Conservation (phyloP, 257 asterid species). For the Vinca minor region DNA sequence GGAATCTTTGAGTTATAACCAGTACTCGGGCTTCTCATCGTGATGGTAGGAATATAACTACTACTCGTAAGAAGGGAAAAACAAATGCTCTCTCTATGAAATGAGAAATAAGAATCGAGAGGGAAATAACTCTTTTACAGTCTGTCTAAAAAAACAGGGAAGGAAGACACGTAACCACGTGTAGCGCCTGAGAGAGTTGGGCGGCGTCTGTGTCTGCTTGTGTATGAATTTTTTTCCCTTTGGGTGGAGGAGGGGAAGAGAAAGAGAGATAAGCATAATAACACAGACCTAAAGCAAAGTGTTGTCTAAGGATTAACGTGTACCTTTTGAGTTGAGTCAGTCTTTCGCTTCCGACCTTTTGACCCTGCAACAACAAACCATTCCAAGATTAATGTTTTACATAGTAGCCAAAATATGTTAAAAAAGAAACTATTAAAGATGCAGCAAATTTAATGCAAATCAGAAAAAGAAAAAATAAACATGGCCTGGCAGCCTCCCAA, state of each 20-base stretch:
- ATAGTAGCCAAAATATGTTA: neutral
- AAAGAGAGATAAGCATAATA: neutral
- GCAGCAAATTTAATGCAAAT: neutral
- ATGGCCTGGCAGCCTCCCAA: no score
- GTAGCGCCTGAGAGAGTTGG: neutral
- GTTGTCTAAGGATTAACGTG: neutral
- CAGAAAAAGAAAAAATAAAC: no score
- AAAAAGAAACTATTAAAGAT: neutral
- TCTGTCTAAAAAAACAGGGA: neutral
- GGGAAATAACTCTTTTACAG: neutral
- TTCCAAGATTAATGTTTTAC: neutral
- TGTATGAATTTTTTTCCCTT: no score
- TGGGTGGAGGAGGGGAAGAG: no score
- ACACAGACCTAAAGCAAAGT: neutral
- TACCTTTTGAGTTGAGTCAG: conserved; percentile 42
- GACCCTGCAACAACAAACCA: conserved; percentile 33
- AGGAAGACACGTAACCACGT: no score
- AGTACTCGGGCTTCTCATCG: neutral
- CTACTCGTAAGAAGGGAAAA: no score
- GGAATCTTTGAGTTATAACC: neutral
- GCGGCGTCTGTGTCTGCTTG: no score
- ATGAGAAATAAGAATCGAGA: neutral
- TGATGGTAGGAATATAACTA: neutral
- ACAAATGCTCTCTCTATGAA: neutral
- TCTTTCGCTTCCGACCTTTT: conserved; percentile 59